Base-by-base conservation (phyloP, 306 rosid species). In the Rubus idaeus region DNA sequence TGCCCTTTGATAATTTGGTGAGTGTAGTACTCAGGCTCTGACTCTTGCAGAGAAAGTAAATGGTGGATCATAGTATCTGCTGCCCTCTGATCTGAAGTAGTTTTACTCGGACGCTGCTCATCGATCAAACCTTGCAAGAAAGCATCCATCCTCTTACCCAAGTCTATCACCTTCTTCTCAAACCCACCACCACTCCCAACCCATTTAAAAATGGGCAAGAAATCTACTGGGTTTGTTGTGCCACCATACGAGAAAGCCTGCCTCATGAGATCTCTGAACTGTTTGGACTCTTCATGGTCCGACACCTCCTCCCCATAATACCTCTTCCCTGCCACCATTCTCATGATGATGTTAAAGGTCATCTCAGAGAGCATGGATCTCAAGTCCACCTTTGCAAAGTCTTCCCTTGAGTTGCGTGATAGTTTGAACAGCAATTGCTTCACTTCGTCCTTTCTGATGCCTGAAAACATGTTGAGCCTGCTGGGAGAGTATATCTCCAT, bases 1-100 rank as follows among this genome's bases (percentile, higher is more conserved):
- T 68, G 47, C 17, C 79, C 79, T 46, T 75, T 80, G 41, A 75
- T 75, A 17, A 75, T 80, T 39, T 74, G 42, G 39, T 80, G 71
- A 30, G 65, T 55, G 71, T 74, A 80, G 56, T 80, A 74, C 16
- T 80, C 64, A 17, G 83, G 79, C 20, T 80, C 64, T 13, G 64
- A 74, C 6, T 80, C 49, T 17, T 68, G 83, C 69, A 68, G n/a
- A 13, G 71, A 67, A 30, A 80, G 83, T 45, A 80, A 20, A 30
- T 68, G 83, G 8, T 74, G 75, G 42, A 80, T 80, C 75, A 74
- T 69, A 1, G n/a, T 65, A 14, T 17, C 26, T 61, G 18, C 63
- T 57, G 9, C 18, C 13, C 45, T 37, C 46, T 63, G 68, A 16
- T 37, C 46, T 35, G 68, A 14, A 10, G n/a, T n/a, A n/a, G 45